These are phyloP conservation scores for Aegle marmelos DNA, from an alignment of 345 rosid genomes.

Conservation along the genomic window DNA sequence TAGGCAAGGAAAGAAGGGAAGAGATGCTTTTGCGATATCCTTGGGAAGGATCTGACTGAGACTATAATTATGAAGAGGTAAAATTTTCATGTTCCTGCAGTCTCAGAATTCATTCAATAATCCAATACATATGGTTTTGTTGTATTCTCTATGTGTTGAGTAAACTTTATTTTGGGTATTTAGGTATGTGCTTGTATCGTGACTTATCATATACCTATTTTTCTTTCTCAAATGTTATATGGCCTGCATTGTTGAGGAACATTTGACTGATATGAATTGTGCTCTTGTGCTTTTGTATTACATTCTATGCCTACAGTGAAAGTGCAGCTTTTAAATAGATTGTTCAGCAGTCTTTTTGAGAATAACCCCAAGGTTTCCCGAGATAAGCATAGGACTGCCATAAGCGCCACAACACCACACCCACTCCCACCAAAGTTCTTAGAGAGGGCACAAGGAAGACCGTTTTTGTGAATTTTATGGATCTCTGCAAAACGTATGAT, in stretches of 20 bases:
- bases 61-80: neutral
- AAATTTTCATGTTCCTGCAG: neutral
- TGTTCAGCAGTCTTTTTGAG: slow-evolving; percentile 86
- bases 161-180: neutral
- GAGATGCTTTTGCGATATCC: neutral
- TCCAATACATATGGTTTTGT: neutral
- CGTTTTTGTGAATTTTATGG: slow-evolving; percentile 91
- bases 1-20: neutral
- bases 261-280: neutral
- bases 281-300: no score
- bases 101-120: neutral
- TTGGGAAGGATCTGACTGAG: slow-evolving; percentile 3
- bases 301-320: neutral
- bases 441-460: slow-evolving; percentile 99
- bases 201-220: neutral
- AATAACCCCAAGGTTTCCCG: slow-evolving; percentile 94
- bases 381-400: slow-evolving; percentile 94
- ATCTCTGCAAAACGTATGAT: slow-evolving; percentile 85
- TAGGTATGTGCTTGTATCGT: neutral
- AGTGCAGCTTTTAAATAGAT: slow-evolving; percentile 85
- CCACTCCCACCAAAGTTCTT: no score
- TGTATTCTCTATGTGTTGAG: neutral
- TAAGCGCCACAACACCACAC: no score
- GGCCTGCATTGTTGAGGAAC: neutral
- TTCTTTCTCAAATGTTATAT: neutral